Base-by-base conservation (phyloP, 2,329 filamentous ascomycete species). In the Chrysoporthe deuterocubensis region DNA sequence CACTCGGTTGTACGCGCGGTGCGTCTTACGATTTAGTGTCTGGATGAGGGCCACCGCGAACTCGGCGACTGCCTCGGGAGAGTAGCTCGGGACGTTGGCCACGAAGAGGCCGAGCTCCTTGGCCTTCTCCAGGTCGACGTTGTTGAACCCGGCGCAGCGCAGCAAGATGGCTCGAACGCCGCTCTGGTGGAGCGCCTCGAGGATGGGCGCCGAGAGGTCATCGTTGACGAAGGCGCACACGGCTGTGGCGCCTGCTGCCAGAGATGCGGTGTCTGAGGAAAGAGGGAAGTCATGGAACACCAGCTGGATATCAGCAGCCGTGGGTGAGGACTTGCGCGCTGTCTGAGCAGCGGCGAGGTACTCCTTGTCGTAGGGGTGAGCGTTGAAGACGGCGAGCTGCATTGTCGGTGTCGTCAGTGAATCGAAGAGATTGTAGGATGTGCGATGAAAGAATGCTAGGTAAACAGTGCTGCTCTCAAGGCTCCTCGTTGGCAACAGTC, bases 191-290 rank as follows among this genome's bases (percentile, higher is more conserved):
- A 91, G 83, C 0, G 79, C 78, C 26, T 80, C 76, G 56, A 91
- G 80, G 50, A 90, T 85, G 1, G 78, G 74, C 5, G 77, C 81
- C 64, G 82, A 78, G 26, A 90, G 79, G 4, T 77, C 77, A 77
- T 92, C 89, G 76, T 91, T 92, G 75, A 91, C 89, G 72, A 92
- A 92, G 72, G 87, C 85, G 77, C 89, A 91, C 61, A 92, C 82
- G 66, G 88, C 89, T 54, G 84, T 78, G 67, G 83, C 81, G 46
- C 80, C 83, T 1, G 78, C 74, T 2, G 85, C 85, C 7, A 91
- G 82, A 0, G 83, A 72, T 1, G 83, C 86, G 0, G 89, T 92
- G 58, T 88, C 83, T 40, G 80, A 71, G 52, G 79, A 81, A 11
- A 91, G 83, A 3, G 85, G 73, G 68, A 89, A 87, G 58, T 87